Percentiles rank a stretch among this genome's conserved stretches.
These are phyloP conservation scores for Yarrowia galli DNA, from an alignment of 1,139 yeast species.

Conservation along the genomic window DNA sequence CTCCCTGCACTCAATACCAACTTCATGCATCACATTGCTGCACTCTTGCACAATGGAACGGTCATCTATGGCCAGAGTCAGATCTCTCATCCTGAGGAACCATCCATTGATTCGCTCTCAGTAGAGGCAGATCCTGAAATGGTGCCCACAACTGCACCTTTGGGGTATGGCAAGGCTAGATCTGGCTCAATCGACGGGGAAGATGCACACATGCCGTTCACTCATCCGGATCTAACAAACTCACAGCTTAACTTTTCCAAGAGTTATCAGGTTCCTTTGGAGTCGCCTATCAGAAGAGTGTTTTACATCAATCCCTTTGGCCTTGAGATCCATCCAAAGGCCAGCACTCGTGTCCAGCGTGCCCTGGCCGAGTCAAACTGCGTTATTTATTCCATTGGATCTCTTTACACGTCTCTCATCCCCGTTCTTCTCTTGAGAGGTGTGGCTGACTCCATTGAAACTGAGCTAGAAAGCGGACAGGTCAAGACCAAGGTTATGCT, in stretches of 20 bases:
- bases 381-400: constrained; percentile 82
- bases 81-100: constrained; percentile 77
- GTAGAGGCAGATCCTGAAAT: constrained; percentile 23
- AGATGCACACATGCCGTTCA: constrained; percentile 75
- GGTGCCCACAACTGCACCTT: constrained; percentile 27
- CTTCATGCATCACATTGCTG: constrained; percentile 87
- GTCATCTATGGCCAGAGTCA: constrained; percentile 93
- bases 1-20: constrained; percentile 85
- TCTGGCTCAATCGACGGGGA: constrained; percentile 54
- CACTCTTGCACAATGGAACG: constrained; percentile 70
- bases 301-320: constrained; percentile 89
- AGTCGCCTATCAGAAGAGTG: constrained; percentile 77
- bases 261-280: constrained; percentile 61
- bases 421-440: constrained; percentile 81
- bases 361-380: constrained; percentile 62
- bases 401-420: constrained; percentile 82
- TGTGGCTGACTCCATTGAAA: constrained; percentile 58
- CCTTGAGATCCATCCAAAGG: constrained; percentile 81
- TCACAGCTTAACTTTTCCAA: constrained; percentile 79
- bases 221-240: constrained; percentile 76
- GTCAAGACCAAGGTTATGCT: constrained; percentile 52
- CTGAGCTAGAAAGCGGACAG: constrained; percentile 45
- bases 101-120: constrained; percentile 2
- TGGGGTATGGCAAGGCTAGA: constrained; percentile 3
- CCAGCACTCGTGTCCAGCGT: constrained; percentile 68